Conservation (phyloP, 1,139 yeast genomes). For the Dujonia santamariae region DNA sequence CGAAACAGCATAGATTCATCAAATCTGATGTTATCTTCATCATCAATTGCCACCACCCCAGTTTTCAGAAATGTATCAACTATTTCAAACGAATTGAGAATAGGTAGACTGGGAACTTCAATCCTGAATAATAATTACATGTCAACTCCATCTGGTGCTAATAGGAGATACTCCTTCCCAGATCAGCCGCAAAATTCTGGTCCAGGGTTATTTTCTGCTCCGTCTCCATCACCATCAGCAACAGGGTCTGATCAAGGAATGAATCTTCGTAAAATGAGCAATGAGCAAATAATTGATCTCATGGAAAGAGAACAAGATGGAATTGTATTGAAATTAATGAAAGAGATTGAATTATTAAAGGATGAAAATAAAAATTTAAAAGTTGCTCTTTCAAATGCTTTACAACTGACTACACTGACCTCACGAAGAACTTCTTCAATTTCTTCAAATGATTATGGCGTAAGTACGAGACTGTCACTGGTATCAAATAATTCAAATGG, state of each 20-base stretch:
- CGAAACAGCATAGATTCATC: conserved; percentile 2
- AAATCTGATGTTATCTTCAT: no score
- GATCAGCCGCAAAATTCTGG: conserved; percentile 2
- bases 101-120: conserved; percentile 5
- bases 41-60: not conserved
- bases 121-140: conserved; percentile 5
- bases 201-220: conserved; percentile 1
- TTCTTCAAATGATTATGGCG: conserved; percentile 5
- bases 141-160: not conserved
- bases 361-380: conserved; percentile 46
- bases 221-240: conserved; percentile 1
- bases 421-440: conserved; percentile 12
- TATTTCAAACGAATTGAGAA: conserved; percentile 7
- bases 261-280: conserved; percentile 11
- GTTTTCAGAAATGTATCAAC: conserved; percentile 8
- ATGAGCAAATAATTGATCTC: conserved; percentile 52
- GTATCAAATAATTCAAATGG: conserved; percentile 2
- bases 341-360: conserved; percentile 49
- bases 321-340: conserved; percentile 55
- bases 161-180: conserved; percentile 7
- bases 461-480: no score
- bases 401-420: conserved; percentile 2
- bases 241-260: conserved; percentile 2
- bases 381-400: conserved; percentile 8
- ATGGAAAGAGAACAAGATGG: conserved; percentile 74